Evolutionary conservation across 176 grass and related monocot species (phyloP).

Genomic region (Eleusine indica): DNA sequence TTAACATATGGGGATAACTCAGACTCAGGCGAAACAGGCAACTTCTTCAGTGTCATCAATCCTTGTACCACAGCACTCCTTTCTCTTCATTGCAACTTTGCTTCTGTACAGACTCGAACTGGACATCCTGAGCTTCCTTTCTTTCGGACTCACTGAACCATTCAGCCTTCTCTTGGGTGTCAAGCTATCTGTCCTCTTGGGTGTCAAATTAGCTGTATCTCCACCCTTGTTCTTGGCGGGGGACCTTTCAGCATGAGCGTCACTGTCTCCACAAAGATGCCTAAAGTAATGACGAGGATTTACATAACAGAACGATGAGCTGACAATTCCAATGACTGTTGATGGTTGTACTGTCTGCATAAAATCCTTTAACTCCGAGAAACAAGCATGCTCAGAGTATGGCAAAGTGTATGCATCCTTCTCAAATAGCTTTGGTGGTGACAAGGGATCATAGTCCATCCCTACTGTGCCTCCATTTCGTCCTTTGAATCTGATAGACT

Average conservation of each 20-base stretch:
- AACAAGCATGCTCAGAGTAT: constrained; percentile 88
- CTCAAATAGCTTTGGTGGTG: constrained; percentile 56
- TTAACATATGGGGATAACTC: constrained; percentile 10
- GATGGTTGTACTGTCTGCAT: constrained; percentile 61
- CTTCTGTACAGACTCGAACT: constrained; percentile 45
- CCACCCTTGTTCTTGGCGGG: constrained; percentile 6
- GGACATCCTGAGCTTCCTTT: constrained; percentile 45
- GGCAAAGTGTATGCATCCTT: constrained; percentile 67
- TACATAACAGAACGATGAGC: constrained; percentile 59
- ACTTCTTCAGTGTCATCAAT: constrained; percentile 56
- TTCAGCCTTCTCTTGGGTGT: constrained; percentile 44
- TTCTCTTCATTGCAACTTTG: constrained; percentile 54
- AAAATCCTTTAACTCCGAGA: constrained; percentile 69
- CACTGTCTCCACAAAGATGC: constrained; percentile 38
- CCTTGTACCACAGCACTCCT: constrained; percentile 50
- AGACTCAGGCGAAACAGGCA: constrained; percentile 32
- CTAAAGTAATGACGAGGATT: constrained; percentile 67
- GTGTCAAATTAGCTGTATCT: constrained; percentile 33
- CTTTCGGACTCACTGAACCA: constrained; percentile 42
- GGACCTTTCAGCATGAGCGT: constrained; percentile 11
- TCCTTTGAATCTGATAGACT: constrained; percentile 31
- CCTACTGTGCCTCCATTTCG: background rate
- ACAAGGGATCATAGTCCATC: constrained; percentile 41
- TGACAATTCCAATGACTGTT: constrained; percentile 56
- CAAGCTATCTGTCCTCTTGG: constrained; percentile 34